Evolutionary conservation across 2,329 filamentous ascomycete genomes (phyloP).

Genomic region (Paecilomyces niveus): DNA sequence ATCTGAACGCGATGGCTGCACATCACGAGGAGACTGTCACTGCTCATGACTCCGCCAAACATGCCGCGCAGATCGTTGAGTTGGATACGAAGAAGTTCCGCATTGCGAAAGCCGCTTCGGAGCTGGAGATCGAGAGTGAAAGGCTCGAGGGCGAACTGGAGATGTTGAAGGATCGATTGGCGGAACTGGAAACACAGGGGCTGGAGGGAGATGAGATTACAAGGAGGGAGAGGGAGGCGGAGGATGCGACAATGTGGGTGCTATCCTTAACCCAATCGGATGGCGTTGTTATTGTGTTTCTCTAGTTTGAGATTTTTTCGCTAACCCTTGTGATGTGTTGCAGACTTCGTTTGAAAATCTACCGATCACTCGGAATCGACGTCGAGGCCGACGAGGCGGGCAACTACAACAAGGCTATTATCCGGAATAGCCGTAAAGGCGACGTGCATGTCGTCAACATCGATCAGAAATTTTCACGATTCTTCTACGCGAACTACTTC

Average conservation of each 20-base stretch:
- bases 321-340: background rate
- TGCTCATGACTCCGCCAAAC: constrained; percentile 67
- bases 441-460: constrained; percentile 94
- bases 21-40: constrained; percentile 71
- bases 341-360: constrained; percentile 78
- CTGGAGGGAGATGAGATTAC: constrained; percentile 61
- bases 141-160: constrained; percentile 72
- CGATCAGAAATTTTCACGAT: constrained; percentile 82
- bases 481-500: constrained; percentile 93
- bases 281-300: background rate
- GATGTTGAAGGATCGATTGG: constrained; percentile 65
- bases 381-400: constrained; percentile 74
- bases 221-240: constrained; percentile 45
- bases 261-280: background rate
- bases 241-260: constrained; percentile 42
- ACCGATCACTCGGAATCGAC: constrained; percentile 83
- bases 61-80: constrained; percentile 75
- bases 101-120: constrained; percentile 81
- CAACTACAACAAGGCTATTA: constrained; percentile 77
- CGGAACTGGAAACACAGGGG: constrained; percentile 80
- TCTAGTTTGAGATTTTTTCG: background rate
- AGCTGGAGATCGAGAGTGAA: constrained; percentile 92
- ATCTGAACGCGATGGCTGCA: constrained; percentile 64
- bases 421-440: constrained; percentile 77
- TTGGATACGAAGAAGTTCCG: constrained; percentile 93